Evolutionary conservation across 129 eudicot species (phyloP), one percentile per base, ranked within the genome.

Genomic region (Kitagawia praeruptora): DNA sequence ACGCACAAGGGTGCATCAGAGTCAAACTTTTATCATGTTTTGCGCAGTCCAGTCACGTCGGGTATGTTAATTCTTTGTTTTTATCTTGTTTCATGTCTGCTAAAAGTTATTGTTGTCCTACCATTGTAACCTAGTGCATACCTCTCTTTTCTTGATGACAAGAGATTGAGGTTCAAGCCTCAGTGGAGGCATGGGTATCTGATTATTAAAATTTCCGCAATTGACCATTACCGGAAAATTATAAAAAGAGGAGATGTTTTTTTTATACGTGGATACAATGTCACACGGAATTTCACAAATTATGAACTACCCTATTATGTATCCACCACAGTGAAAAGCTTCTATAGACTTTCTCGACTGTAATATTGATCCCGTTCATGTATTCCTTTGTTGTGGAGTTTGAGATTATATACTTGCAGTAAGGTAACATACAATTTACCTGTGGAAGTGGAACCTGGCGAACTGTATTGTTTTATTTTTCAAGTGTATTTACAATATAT

Each of bases 31-130:
- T 90, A 78, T 16, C 88, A 89, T 39, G 75, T 80, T n/a, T 61
- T 88, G 78, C 81, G 85, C 58, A 88, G 88, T 84, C 91, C 95
- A 38, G 49, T 58, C 73, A 86, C 82, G 81, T 71, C 97, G 40
- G 97, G 98, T 89, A 74, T 78, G 34, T 21, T 31, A 10, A 6
- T 67, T 28, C 71, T 67, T 18, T 67, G 8, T 67, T 40, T 31
- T 66, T 28, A 31, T 25, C 11, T 15, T 44, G 6, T 51, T 23
- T 23, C 48, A 21, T 42, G 34, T 25, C 34, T 61, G 69, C 8
- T 61, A 61, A n/a, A 61, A 61, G 34, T 61, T 61, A n/a, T 21
- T n/a, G 28, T 61, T 10, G 12, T 3, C 15, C 34, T 61, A n/a
- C 37, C 16, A 61, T 56, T 58, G 45, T 71, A 23, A 34, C 69